Evolutionary conservation across 805 yeast genomes (phyloP), one percentile per base, ranked within the genome.

Genomic region (Pichia thaimueangensis): DNA sequence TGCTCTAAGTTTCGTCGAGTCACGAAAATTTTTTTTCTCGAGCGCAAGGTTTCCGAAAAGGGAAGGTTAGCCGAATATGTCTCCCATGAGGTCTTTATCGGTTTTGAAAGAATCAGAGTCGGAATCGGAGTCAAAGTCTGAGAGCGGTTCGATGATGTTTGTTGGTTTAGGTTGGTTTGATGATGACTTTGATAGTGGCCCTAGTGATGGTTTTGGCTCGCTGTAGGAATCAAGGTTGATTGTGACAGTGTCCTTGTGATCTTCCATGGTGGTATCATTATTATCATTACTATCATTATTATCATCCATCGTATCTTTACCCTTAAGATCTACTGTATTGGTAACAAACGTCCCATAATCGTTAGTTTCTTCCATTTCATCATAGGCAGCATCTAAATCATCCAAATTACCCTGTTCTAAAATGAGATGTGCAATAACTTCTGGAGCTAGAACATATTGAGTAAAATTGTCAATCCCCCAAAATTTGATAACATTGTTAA

Each of bases 381-480:
- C 64, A 46, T 72, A 73, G 0, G 81, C 82, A 19, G 62, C 59
- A 2, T 63, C 69, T 13, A 70, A 49, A n/a, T 58, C 52, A 3
- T 57, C 37, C 12, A 29, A 65, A 44, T 2, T 51, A 42, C 58
- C 67, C 50, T 79, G 82, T 4, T 70, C 68, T 55, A 69, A 65
- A 7, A 75, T 70, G 17, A 80, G 51, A 24, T 77, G 60, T 6
- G 76, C 60, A 4, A 79, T 67, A 6, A 82, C 56, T 50, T 82
- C 89, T 22, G 82, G 80, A 7, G 85, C 78, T 20, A 83, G 57
- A 2, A 82, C 79, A 51, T 75, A 78, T 15, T 73, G 67, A 3
- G 72, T 60, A 54, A 80, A 83, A 41, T 74, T 73, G 19, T 69
- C 67, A 1, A 65, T 51, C 2, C 83, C 75, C 86, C 87, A 82